A percentile compares a stretch with the other conserved stretches of the same genome.
Evolutionary conservation across 305 asterid genomes (phyloP).

Genomic region (Fraxinus albicans): DNA sequence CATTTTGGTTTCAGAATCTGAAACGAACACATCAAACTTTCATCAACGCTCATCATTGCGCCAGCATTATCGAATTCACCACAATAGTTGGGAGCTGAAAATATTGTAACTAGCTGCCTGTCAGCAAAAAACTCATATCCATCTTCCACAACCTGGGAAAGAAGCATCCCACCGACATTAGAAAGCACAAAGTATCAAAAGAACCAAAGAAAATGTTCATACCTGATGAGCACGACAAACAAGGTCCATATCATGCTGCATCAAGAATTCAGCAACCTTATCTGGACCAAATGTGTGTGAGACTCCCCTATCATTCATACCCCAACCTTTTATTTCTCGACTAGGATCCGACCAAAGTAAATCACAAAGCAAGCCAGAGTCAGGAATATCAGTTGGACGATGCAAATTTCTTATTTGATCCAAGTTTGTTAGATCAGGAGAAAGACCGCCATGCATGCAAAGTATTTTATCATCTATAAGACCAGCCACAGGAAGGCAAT

Average conservation of each 20-base stretch:
- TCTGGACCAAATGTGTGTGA: constrained; percentile 73
- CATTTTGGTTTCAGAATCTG: constrained; percentile 69
- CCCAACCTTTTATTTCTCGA: constrained; percentile 79
- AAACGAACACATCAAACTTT: constrained; percentile 77
- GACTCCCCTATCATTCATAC: constrained; percentile 79
- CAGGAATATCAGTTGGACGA: constrained; percentile 82
- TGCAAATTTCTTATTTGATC: constrained; percentile 64
- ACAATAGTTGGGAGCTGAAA: constrained; percentile 72
- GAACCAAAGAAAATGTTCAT: constrained; percentile 12
- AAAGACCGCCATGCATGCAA: constrained; percentile 87
- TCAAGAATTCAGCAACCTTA: constrained; percentile 72
- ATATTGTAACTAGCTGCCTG: constrained; percentile 69
- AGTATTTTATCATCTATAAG: constrained; percentile 75
- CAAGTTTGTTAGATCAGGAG: constrained; percentile 72
- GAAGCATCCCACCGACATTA: constrained; percentile 17
- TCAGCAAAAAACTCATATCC: constrained; percentile 83
- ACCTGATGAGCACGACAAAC: constrained; percentile 88
- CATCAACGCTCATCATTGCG: constrained; percentile 82
- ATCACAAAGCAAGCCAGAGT: constrained; percentile 75
- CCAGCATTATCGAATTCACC: constrained; percentile 87
- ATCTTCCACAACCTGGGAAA: constrained; percentile 72
- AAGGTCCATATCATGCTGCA: constrained; percentile 76
- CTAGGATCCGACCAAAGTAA: constrained; percentile 81
- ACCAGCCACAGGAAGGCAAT: constrained; percentile 87
- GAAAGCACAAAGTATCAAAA: background rate